A percentile compares a stretch with the other conserved stretches of the same genome.
Evolutionary conservation across 2,329 filamentous ascomycete genomes (phyloP).

Genomic region (Waltergamsia citrina): DNA sequence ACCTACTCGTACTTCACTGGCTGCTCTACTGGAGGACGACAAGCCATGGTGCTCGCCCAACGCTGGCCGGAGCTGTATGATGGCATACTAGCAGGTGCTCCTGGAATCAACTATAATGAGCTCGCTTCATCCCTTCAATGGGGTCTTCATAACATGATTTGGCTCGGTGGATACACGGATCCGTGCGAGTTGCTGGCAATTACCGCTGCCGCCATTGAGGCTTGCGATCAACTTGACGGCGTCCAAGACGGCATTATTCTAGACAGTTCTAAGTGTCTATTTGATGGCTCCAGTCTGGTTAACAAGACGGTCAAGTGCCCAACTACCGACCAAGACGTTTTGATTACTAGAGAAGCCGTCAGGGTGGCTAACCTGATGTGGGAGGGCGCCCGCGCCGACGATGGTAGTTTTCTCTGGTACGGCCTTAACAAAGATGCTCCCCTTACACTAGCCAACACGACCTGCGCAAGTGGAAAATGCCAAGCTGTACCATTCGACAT

Average conservation of each 20-base stretch:
- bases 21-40: constrained; percentile 45
- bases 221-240: constrained; percentile 4
- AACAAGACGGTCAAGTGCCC: no score
- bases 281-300: no score
- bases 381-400: no score
- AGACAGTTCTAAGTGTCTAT: not conserved
- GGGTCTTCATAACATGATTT: constrained; percentile 21
- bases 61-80: constrained; percentile 42
- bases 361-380: no score
- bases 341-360: no score
- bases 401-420: no score
- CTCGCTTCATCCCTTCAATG: constrained; percentile 5
- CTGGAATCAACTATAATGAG: constrained; percentile 31
- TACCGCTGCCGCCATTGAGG: not conserved
- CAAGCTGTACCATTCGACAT: no score
- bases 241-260: constrained; percentile 3
- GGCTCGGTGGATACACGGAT: constrained; percentile 13
- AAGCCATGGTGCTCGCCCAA: constrained; percentile 42
- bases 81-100: constrained; percentile 37
- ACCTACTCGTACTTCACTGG: constrained; percentile 39
- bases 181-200: constrained; percentile 5
- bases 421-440: no score
- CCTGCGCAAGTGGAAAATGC: no score
- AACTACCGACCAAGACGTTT: no score
- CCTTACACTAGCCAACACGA: no score